Conservation (phyloP, 257 asterid genomes). For the Petunia axillaris region DNA sequence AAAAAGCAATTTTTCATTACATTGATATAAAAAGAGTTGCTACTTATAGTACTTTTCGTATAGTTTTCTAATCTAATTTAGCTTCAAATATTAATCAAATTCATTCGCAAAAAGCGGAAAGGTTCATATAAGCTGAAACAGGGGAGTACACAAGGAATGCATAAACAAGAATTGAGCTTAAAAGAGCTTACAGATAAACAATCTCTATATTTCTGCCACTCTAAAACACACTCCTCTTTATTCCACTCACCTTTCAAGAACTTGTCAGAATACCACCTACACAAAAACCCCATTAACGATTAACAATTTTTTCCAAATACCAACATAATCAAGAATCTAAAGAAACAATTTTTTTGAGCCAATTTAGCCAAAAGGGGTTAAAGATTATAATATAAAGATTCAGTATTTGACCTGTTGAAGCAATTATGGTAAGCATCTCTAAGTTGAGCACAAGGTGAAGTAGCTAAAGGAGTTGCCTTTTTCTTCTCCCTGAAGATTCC, state of each 20-base stretch:
- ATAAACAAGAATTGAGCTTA: not conserved
- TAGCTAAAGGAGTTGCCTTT: constrained; percentile 48
- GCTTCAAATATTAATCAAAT: not conserved
- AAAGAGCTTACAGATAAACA: constrained; percentile 71
- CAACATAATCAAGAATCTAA: not conserved
- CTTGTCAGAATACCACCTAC: constrained; percentile 86
- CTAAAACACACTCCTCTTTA: constrained; percentile 68
- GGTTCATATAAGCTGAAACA: too few species aligned
- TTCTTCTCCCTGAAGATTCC: constrained; percentile 61
- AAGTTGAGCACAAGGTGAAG: constrained; percentile 81
- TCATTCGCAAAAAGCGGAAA: not conserved
- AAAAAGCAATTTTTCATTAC: too few species aligned
- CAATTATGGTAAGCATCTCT: constrained; percentile 78
- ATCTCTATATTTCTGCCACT: constrained; percentile 82
- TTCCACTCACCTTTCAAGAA: constrained; percentile 94
- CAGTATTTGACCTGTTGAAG: constrained; percentile 66
- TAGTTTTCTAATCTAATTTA: too few species aligned
- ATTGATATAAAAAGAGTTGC: too few species aligned
- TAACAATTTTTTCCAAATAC: not conserved
- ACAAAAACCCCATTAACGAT: constrained; percentile 8
- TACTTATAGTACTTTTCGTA: too few species aligned
- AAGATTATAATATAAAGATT: not conserved
- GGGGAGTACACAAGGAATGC: not conserved
- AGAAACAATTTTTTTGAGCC: not conserved
- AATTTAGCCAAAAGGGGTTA: constrained; percentile 19